Conservation (phyloP, 1,284 basidiomycete genomes). For the Trametes polyzona region DNA sequence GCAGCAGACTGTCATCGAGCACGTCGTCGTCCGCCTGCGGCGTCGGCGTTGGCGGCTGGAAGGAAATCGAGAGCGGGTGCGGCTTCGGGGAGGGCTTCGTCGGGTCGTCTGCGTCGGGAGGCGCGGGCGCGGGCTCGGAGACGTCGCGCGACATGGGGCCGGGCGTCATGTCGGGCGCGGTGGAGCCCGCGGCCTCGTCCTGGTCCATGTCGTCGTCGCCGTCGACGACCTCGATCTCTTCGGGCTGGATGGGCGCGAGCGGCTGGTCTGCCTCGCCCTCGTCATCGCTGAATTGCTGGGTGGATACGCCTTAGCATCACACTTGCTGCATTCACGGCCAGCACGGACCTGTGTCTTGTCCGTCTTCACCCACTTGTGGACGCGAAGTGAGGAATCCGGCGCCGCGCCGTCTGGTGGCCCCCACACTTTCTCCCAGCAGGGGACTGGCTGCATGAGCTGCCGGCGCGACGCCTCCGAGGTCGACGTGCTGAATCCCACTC, state of each 20-base stretch:
- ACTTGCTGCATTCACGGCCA: too few relatives aligned
- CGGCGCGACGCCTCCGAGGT: slow-evolving; percentile 78
- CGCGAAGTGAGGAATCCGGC: slow-evolving; percentile 60
- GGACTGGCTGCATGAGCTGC: slow-evolving; percentile 80
- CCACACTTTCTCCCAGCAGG: slow-evolving; percentile 78
- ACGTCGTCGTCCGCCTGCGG: slow-evolving; percentile 35
- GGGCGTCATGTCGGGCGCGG: slow-evolving; percentile 41
- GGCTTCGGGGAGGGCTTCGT: slow-evolving; percentile 72
- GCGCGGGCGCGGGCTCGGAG: slow-evolving; percentile 37
- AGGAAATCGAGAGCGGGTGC: slow-evolving; percentile 48
- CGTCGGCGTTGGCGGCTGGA: slow-evolving; percentile 40
- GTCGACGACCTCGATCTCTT: slow-evolving; percentile 37
- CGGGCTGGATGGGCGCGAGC: slow-evolving; percentile 72
- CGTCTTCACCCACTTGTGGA: slow-evolving; percentile 76
- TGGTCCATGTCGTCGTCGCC: slow-evolving; percentile 65
- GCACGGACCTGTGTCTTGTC: slow-evolving; percentile 69
- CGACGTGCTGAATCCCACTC: slow-evolving; percentile 74
- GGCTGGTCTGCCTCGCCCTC: slow-evolving; percentile 77
- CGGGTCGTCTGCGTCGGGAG: slow-evolving; percentile 46
- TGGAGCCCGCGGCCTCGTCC: slow-evolving; percentile 63
- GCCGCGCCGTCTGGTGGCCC: slow-evolving; percentile 54
- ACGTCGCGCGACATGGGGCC: slow-evolving; percentile 37
- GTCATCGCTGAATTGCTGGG: slow-evolving; percentile 83
- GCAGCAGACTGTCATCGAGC: slow-evolving; percentile 33
- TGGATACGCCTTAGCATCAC: too few relatives aligned